Base-by-base conservation (phyloP, 2,329 filamentous ascomycete genomes). In the Pseudogymnoascus sp. region DNA sequence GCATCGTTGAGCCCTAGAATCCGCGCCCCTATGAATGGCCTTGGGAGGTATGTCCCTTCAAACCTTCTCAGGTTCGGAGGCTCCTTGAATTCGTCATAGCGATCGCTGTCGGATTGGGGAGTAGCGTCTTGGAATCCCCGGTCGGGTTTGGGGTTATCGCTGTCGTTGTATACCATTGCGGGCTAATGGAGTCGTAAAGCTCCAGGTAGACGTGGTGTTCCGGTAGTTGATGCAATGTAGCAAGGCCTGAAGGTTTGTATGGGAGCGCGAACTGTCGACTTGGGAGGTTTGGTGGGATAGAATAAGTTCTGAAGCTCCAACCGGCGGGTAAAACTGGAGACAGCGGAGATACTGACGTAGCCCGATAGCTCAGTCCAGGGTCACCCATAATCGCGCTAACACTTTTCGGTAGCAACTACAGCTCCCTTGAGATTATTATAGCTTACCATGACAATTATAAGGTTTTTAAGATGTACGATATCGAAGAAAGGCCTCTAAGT, bases 21-120 rank as follows among this genome's bases (percentile, higher is more conserved):
- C 33, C 62, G 37, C 8, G 69, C 68, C 21, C 71, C 28, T 37
- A 72, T 59, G 18, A 71, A 43, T 38, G 70, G 69, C 37, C 62
- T 65, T 12, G 70, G 68, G n/a, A 71, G 52, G n/a, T 61, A 65
- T 12, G 59, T 59, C 5, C 14, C 16, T 58, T 71, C 66, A 55
- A 70, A 63, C 1, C 62, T 60, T 33, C 25, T 35, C 21, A 41
- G 33, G 18, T 25, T 60, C 58, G 58, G 35, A 25, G 58, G 23
- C 11, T 38, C 16, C 25, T 59, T 59, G 33, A 23, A 37, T 37
- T 38, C 38, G 35, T 25, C 58, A 41, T 60, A 60, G 18, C 33
- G 33, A 40, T 60, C 58, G 21, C 8, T 38, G 58, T 60, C 58
- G 33, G 58, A 38, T 40, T 38, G 58, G 38, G 38, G 58, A 14